Percentiles rank a stretch among this genome's conserved stretches.
These are phyloP conservation scores for Bauhinia variegata DNA, from an alignment of 306 rosid species.

Conservation along the genomic window DNA sequence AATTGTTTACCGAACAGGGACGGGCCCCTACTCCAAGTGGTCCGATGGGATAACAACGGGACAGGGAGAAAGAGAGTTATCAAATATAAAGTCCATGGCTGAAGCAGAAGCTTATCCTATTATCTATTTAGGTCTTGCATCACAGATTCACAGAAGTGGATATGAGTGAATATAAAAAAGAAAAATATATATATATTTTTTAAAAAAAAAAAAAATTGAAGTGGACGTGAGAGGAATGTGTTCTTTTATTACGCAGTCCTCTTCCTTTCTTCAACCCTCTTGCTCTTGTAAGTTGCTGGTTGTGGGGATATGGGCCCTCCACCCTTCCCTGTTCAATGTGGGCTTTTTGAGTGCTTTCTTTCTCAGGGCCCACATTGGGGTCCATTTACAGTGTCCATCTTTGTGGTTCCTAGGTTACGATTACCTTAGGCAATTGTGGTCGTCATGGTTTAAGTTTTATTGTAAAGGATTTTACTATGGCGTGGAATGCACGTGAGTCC, in stretches of 20 bases:
- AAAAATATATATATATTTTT: no score
- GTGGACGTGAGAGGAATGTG: constrained; percentile 54
- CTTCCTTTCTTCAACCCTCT: constrained; percentile 40
- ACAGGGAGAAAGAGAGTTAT: constrained; percentile 16
- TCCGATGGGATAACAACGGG: constrained; percentile 29
- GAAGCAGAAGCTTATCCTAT: constrained; percentile 62
- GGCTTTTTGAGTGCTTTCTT: constrained; percentile 52
- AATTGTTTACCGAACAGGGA: no score
- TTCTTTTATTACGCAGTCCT: constrained; percentile 32
- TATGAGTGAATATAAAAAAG: constrained; percentile 39
- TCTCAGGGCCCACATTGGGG: constrained; percentile 60
- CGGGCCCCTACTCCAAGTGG: constrained; percentile 32
- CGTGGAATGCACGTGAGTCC: constrained; percentile 61
- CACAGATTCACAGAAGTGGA: constrained; percentile 52
- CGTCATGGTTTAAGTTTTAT: not conserved
- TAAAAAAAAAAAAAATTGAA: not conserved
- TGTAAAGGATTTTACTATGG: constrained; percentile 17
- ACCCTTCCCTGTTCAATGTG: constrained; percentile 50
- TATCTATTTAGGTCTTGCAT: constrained; percentile 55
- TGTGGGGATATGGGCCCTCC: constrained; percentile 68
- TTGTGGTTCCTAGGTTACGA: constrained; percentile 25
- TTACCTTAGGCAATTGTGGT: constrained; percentile 30
- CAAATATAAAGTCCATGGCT: constrained; percentile 40
- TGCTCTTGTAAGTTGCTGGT: constrained; percentile 47
- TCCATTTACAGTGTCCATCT: constrained; percentile 41